Evolutionary conservation across 2,329 filamentous ascomycete genomes (phyloP).

Genomic region (Microdochium trichocladiopsis): DNA sequence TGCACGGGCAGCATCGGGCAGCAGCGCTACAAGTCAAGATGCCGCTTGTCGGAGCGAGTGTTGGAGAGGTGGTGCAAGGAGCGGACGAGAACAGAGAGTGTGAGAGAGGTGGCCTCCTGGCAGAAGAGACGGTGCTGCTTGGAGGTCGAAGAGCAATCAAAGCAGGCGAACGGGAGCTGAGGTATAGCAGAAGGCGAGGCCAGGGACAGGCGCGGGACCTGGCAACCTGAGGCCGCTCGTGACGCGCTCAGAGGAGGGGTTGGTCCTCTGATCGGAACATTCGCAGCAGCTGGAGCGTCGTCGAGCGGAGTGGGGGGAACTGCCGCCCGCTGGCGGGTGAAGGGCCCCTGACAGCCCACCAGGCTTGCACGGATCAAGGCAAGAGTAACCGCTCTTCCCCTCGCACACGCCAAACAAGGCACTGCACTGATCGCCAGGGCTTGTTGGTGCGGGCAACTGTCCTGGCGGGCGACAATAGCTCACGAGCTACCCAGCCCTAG

Average conservation of each 20-base stretch:
- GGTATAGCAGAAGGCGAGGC: neutral
- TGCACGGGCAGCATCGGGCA: constrained; percentile 1
- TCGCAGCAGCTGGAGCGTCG: neutral
- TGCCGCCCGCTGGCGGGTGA: neutral
- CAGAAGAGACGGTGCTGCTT: neutral
- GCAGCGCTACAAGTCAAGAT: neutral
- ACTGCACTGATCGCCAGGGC: neutral
- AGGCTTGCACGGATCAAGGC: neutral
- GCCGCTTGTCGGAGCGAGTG: neutral
- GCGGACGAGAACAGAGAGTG: neutral
- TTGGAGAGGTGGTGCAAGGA: neutral
- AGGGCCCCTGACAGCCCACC: neutral
- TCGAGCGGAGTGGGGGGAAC: neutral
- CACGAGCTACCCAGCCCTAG: neutral
- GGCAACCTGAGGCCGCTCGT: neutral
- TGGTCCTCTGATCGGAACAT: neutral
- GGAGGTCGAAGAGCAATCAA: neutral
- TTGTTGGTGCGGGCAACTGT: neutral
- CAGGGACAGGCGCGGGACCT: neutral
- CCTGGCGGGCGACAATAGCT: neutral
- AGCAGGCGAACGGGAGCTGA: neutral
- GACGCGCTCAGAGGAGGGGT: neutral
- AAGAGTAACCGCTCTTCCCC: neutral
- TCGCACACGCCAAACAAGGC: neutral
- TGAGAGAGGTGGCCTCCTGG: neutral